phyloP scores from a whole-genome alignment of 2,329 filamentous ascomycete species.

The Beauveria australis region DNA sequence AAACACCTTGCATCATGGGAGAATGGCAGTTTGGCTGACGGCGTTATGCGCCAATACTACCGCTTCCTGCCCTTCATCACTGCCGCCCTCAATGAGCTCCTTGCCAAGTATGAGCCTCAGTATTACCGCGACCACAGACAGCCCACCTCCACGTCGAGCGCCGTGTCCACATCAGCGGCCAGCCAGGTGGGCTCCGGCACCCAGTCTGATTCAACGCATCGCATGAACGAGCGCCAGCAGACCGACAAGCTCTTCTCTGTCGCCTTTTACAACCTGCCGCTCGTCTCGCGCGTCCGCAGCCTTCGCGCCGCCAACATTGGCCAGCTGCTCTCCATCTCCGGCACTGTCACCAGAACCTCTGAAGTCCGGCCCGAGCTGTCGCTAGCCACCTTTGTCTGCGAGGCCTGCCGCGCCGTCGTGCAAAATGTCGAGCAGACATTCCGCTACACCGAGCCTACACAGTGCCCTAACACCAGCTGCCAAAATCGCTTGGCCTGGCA shows the following conservation, averaged over 20 bases:
- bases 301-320: conserved; percentile 86
- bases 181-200: conserved; percentile 54
- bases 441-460: conserved; percentile 90
- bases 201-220: conserved; percentile 59
- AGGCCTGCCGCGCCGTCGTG: conserved; percentile 74
- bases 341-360: conserved; percentile 92
- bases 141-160: conserved; percentile 61
- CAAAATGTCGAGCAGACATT: conserved; percentile 96
- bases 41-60: conserved; percentile 86
- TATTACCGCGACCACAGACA: conserved; percentile 93
- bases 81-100: conserved; percentile 81
- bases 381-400: conserved; percentile 84
- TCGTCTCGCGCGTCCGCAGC: conserved; percentile 78
- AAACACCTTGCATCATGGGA: conserved; percentile 72
- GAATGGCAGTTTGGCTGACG: conserved; percentile 74
- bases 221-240: conserved; percentile 86
- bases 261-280: conserved; percentile 85
- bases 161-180: conserved; percentile 58
- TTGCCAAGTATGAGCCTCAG: conserved; percentile 86
- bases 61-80: conserved; percentile 89
- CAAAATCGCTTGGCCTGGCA: conserved; percentile 90
- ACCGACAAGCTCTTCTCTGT: conserved; percentile 93
- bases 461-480: conserved; percentile 84
- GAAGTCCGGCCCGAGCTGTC: conserved; percentile 93
- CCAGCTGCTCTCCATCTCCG: conserved; percentile 88